Conservation (phyloP, 2,329 filamentous ascomycete species). For the Exophiala bonariae region DNA sequence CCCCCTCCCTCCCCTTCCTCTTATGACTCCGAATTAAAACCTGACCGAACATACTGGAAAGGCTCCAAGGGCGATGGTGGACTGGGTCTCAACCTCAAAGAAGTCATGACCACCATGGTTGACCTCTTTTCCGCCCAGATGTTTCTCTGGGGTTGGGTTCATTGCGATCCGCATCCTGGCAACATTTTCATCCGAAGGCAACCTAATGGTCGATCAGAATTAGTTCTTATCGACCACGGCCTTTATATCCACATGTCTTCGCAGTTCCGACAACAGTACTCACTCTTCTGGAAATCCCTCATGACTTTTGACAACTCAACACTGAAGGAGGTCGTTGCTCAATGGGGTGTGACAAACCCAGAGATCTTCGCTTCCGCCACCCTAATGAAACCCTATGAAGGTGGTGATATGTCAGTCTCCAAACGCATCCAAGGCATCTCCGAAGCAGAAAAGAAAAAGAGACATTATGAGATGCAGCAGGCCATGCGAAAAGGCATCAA, state of each 20-base stretch:
- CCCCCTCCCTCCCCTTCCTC: constrained; percentile 50
- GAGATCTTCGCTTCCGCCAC: constrained; percentile 92
- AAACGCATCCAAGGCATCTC: constrained; percentile 57
- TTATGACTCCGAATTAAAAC: constrained; percentile 66
- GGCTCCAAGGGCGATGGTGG: constrained; percentile 73
- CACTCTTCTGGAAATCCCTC: constrained; percentile 87
- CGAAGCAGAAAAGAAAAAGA: constrained; percentile 56
- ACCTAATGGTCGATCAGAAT: constrained; percentile 77
- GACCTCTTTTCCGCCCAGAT: constrained; percentile 97
- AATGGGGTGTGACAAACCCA: constrained; percentile 85
- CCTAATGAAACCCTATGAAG: constrained; percentile 85
- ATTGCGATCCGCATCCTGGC: constrained; percentile 95
- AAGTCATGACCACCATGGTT: constrained; percentile 95
- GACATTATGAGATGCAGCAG: constrained; percentile 78
- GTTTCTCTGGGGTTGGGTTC: constrained; percentile 93
- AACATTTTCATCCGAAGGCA: constrained; percentile 94
- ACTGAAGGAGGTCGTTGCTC: constrained; percentile 67
- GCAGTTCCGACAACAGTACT: constrained; percentile 81
- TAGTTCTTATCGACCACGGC: constrained; percentile 96
- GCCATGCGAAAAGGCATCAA: constrained; percentile 71
- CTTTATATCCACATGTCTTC: constrained; percentile 90
- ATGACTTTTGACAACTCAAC: constrained; percentile 90
- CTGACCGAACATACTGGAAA: constrained; percentile 75
- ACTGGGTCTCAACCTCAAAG: constrained; percentile 75
- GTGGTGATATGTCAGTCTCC: constrained; percentile 70